Evolutionary conservation across 2,329 filamentous ascomycete species (phyloP).

Genomic region (Ophiostoma ips): DNA sequence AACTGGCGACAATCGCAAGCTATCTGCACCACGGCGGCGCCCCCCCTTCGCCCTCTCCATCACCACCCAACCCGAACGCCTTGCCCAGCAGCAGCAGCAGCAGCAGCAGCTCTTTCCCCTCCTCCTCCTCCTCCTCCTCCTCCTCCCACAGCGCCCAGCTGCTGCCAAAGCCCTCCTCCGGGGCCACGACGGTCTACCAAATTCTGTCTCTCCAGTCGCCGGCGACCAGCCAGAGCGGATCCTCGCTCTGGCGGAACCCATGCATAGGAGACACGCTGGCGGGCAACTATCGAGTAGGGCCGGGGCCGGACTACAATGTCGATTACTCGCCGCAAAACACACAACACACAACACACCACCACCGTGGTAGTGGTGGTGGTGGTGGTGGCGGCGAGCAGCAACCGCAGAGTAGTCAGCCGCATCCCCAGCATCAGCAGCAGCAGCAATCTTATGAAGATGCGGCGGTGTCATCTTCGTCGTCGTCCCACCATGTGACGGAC

Average conservation of each 20-base stretch:
- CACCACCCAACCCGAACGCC: neutral
- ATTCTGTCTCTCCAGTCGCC: constrained; percentile 48
- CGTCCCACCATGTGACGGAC: too few relatives aligned
- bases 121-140: too few relatives aligned
- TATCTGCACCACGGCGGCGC: neutral
- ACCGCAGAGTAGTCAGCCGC: constrained; percentile 28
- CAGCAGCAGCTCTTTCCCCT: too few relatives aligned
- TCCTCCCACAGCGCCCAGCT: too few relatives aligned
- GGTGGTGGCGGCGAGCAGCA: constrained; percentile 45
- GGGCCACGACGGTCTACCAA: constrained; percentile 37
- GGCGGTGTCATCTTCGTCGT: too few relatives aligned
- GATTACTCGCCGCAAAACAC: constrained; percentile 56
- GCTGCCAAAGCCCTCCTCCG: constrained; percentile 30
- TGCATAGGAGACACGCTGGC: constrained; percentile 59
- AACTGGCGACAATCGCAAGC: neutral
- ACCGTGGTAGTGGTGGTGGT: too few relatives aligned
- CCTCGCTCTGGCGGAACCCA: constrained; percentile 63
- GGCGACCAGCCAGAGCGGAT: constrained; percentile 57
- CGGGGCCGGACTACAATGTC: constrained; percentile 50
- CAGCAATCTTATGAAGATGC: too few relatives aligned
- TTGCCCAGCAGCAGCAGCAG: constrained; percentile 5
- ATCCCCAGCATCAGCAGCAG: constrained; percentile 33
- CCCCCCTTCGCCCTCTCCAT: neutral
- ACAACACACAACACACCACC: constrained; percentile 25
- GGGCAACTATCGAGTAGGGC: constrained; percentile 57